phyloP scores from a whole-genome alignment of 768 basidiomycete genomes.

The Russula sp. region DNA sequence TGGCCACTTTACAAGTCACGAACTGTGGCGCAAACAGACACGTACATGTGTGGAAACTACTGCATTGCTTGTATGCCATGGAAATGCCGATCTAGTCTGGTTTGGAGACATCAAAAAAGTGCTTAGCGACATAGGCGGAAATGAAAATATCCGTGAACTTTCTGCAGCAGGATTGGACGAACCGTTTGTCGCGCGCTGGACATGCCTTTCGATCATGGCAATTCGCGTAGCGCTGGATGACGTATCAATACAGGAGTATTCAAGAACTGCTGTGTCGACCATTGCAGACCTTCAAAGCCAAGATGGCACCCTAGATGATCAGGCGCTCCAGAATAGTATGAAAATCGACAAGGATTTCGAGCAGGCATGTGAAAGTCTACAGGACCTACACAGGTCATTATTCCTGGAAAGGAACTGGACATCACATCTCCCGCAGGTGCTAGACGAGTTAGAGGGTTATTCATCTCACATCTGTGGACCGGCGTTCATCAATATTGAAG shows the following conservation, averaged over 20 bases:
- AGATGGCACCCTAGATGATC: not conserved
- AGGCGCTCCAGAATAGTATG: not conserved
- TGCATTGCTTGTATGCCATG: not conserved
- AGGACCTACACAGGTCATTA: too few relatives aligned
- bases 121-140: not conserved
- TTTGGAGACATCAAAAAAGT: constrained; percentile 10
- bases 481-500: too few relatives aligned
- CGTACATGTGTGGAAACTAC: constrained; percentile 6
- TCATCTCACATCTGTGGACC: too few relatives aligned
- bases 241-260: not conserved
- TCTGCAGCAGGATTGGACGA: too few relatives aligned
- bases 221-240: not conserved
- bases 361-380: not conserved
- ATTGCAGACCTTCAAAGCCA: not conserved
- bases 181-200: too few relatives aligned
- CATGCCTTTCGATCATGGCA: too few relatives aligned
- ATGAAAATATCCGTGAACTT: constrained; percentile 1
- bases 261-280: not conserved
- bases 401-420: not conserved
- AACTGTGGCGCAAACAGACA: constrained; percentile 1
- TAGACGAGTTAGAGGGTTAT: too few relatives aligned
- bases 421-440: too few relatives aligned
- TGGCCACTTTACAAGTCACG: not conserved
- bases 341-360: not conserved
- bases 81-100: constrained; percentile 1